Conservation (phyloP, 73 alveolate genomes). For the Paraurostyla sp. region DNA sequence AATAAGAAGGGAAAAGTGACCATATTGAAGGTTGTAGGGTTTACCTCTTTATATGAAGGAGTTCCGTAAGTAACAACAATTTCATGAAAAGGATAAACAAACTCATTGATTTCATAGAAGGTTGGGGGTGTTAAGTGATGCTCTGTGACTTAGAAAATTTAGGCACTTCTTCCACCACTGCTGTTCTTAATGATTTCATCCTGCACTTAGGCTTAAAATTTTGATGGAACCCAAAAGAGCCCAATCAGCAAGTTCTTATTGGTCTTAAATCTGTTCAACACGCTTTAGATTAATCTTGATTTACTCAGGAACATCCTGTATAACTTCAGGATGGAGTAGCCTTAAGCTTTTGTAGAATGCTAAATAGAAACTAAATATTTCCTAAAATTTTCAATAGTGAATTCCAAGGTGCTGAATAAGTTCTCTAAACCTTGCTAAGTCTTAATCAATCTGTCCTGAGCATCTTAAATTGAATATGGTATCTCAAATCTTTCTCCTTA, state of each 20-base stretch:
- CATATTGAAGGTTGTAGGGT: constrained; percentile 95
- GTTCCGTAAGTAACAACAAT: constrained; percentile 98
- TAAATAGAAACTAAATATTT: constrained; percentile 42
- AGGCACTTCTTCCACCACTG: background rate
- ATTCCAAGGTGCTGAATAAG: background rate
- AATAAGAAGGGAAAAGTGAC: constrained; percentile 98
- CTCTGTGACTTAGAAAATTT: background rate
- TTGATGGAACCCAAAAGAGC: constrained; percentile 85
- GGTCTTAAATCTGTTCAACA: constrained; percentile 71
- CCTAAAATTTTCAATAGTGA: constrained; percentile 49
- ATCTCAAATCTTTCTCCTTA: constrained; percentile 65
- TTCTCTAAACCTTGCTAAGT: constrained; percentile 3
- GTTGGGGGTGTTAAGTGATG: constrained; percentile 88
- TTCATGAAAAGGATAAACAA: constrained; percentile 93
- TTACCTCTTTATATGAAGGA: constrained; percentile 96
- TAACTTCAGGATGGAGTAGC: constrained; percentile 71
- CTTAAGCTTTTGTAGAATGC: background rate
- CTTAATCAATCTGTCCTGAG: background rate
- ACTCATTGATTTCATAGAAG: constrained; percentile 91
- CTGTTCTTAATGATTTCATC: background rate
- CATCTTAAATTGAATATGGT: constrained; percentile 15
- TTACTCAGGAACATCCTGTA: constrained; percentile 70
- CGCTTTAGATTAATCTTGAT: constrained; percentile 75
- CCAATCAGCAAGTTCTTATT: constrained; percentile 78
- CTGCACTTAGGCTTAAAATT: background rate